Evolutionary conservation across 345 rosid genomes (phyloP).

Genomic region (Heritiera fomes): DNA sequence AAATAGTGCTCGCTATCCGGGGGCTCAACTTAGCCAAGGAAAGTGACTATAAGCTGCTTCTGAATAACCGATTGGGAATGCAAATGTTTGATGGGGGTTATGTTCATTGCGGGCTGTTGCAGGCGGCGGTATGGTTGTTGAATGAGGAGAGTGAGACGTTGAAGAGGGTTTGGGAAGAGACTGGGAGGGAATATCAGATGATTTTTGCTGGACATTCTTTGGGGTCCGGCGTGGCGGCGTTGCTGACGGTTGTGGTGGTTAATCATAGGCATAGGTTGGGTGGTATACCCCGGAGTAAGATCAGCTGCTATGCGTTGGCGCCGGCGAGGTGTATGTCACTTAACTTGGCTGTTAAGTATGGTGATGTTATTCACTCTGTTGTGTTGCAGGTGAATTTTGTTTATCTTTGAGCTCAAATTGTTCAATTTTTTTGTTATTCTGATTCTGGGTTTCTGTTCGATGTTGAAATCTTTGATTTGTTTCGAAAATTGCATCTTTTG

Average conservation of each 20-base stretch:
- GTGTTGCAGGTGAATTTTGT: slow-evolving; percentile 65
- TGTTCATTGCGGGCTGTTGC: slow-evolving; percentile 76
- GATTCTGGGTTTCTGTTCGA: neutral
- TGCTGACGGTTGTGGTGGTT: slow-evolving; percentile 55
- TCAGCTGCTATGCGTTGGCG: slow-evolving; percentile 75
- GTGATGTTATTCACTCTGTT: slow-evolving; percentile 83
- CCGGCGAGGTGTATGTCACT: slow-evolving; percentile 99
- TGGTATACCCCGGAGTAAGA: slow-evolving; percentile 59
- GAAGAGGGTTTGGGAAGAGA: slow-evolving; percentile 68
- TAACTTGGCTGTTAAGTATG: slow-evolving; percentile 92
- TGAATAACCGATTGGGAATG: slow-evolving; percentile 68
- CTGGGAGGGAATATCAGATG: slow-evolving; percentile 52
- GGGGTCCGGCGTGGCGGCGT: slow-evolving; percentile 90
- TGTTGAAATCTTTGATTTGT: neutral
- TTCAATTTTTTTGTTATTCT: neutral
- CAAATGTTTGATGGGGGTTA: slow-evolving; percentile 81
- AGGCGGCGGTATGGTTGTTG: slow-evolving; percentile 76
- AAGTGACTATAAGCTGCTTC: slow-evolving; percentile 70
- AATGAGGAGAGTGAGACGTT: slow-evolving; percentile 65
- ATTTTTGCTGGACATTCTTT: slow-evolving; percentile 86
- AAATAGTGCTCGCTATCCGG: slow-evolving; percentile 80
- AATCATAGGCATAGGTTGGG: slow-evolving; percentile 59
- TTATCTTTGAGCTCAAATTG: neutral
- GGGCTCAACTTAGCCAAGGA: slow-evolving; percentile 75
- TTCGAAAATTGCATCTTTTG: neutral